Evolutionary conservation across 768 basidiomycete species (phyloP), one percentile per base, ranked within the genome.

Genomic region (Boletus vermiculosoides): DNA sequence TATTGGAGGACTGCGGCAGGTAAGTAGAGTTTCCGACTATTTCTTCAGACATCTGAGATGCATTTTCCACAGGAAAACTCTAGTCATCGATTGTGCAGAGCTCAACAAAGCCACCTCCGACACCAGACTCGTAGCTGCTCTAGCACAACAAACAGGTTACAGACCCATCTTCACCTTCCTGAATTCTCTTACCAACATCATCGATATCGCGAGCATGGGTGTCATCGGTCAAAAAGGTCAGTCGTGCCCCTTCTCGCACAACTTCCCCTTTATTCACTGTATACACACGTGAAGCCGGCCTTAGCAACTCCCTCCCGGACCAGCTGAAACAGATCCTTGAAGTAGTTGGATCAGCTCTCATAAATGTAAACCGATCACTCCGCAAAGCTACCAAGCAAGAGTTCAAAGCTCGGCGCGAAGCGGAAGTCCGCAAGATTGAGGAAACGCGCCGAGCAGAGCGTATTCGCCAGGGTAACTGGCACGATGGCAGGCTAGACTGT

Each of bases 181-280:
- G 48, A 86, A 87, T 64, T 92, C 90, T 0, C 73, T 92, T 67
- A 90, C 83, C 64, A 88, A 83, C 59, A 73, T 98, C 55, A 83
- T 98, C 58, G 96, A 98, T 68, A 79, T 98, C n/a, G 94, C 92
- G 1, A 88, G 87, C 56, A 83, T 94, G 42, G 95, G 95, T 2
- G 66, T 98, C n/a, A 97, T 97, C 63, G 97, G 97, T 3, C 93
- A 97, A 67, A 98, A 98, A 76, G 83, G 92, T 88, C 52, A 7
- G 72, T 55, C 25, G 8, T 51, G 6, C 10, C 25, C 16, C 12
- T 45, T 16, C 34, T 48, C 6, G 41, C 44, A 22, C 8, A 16
- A 5, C 25, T 18, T 2, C 1, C 34, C 23, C 34, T 39, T 46
- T 20, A 56, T 50, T 59, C 12, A 63, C 34, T n/a, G 2, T 52